Percentiles rank a stretch among this genome's conserved stretches.
phyloP scores from a whole-genome alignment of 1,284 basidiomycete genomes.

The Puccinia coronata region DNA sequence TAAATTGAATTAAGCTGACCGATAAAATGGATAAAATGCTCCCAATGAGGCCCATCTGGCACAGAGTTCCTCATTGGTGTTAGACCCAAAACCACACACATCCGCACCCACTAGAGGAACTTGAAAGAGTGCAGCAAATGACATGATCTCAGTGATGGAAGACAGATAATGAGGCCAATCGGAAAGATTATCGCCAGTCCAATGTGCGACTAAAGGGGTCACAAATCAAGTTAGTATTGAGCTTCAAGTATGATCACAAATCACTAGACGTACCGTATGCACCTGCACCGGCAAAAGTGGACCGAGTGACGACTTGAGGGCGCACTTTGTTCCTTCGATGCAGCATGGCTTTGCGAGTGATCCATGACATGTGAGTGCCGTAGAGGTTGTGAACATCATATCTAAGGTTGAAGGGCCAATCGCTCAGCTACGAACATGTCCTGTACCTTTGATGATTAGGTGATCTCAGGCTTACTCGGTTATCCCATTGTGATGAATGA shows the following conservation, averaged over 20 bases:
- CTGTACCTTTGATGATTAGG: not conserved
- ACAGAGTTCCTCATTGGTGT: constrained; percentile 69
- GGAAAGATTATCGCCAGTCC: constrained; percentile 43
- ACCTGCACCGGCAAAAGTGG: constrained; percentile 71
- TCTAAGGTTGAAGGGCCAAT: not conserved
- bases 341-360: constrained; percentile 68
- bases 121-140: constrained; percentile 68
- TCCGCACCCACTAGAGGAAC: constrained; percentile 72
- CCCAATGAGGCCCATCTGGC: constrained; percentile 73
- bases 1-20: constrained; percentile 53
- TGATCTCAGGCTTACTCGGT: constrained; percentile 67
- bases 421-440: constrained; percentile 38
- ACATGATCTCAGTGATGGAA: constrained; percentile 68
- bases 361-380: constrained; percentile 71
- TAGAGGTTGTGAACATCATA: constrained; percentile 66
- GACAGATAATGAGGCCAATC: constrained; percentile 54
- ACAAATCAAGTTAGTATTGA: constrained; percentile 54
- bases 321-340: constrained; percentile 58
- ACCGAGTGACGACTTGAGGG: constrained; percentile 71
- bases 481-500: constrained; percentile 67
- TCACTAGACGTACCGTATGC: constrained; percentile 67
- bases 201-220: constrained; percentile 7
- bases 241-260: constrained; percentile 62
- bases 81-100: constrained; percentile 64
- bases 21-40: constrained; percentile 73